phyloP scores from a whole-genome alignment of 495 filamentous ascomycete genomes.

The Terfezia boudieri region DNA sequence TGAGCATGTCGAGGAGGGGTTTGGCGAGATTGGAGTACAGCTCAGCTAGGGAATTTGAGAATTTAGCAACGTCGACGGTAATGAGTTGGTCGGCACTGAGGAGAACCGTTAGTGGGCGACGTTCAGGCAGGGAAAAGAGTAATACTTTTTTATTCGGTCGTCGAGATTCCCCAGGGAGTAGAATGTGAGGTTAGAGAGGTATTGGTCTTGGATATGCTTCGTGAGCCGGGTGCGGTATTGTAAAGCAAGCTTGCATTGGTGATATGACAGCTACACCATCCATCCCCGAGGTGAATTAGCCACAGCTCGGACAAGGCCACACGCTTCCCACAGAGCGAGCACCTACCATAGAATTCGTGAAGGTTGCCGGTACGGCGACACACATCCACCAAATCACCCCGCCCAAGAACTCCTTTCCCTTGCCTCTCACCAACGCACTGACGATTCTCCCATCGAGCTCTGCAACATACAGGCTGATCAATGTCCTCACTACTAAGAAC shows the following conservation, averaged over 20 bases:
- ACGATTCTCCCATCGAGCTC: conserved; percentile 87
- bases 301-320: background rate
- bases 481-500: conserved; percentile 60
- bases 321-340: background rate
- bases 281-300: background rate
- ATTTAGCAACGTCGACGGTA: conserved; percentile 84
- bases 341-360: conserved; percentile 94
- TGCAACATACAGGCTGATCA: conserved; percentile 87
- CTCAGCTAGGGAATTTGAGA: conserved; percentile 85
- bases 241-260: conserved; percentile 82
- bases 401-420: conserved; percentile 70
- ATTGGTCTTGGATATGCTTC: conserved; percentile 76
- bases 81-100: conserved; percentile 68
- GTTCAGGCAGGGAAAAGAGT: no score
- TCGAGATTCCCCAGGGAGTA: conserved; percentile 89
- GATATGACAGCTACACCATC: conserved; percentile 59
- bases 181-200: conserved; percentile 90
- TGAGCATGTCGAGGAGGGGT: conserved; percentile 77
- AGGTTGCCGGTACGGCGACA: conserved; percentile 90
- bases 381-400: conserved; percentile 97
- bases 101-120: background rate
- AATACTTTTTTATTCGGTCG: conserved; percentile 76
- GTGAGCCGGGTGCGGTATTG: conserved; percentile 84
- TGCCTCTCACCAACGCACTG: conserved; percentile 72
- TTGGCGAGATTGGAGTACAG: conserved; percentile 96